Conservation (phyloP, 2,329 filamentous ascomycete species). For the Xylaria hypoxylon region DNA sequence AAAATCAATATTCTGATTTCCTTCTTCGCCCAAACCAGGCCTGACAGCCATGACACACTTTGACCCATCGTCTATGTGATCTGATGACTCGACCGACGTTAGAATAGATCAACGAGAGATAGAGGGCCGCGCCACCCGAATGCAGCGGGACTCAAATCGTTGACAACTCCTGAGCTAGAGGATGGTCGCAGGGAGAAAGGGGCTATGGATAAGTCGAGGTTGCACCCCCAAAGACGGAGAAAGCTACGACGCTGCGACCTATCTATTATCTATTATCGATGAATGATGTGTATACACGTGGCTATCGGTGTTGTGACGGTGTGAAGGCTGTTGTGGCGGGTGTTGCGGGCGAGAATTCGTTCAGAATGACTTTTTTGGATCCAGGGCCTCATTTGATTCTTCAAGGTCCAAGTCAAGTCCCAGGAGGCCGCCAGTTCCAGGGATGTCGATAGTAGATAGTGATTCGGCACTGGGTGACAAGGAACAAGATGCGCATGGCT, state of each 20-base stretch:
- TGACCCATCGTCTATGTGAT: conserved; percentile 64
- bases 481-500: conserved; percentile 23
- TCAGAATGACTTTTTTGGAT: conserved; percentile 4
- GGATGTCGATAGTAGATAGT: conserved; percentile 19
- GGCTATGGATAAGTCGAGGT: conserved; percentile 23
- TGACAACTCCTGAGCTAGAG: conserved; percentile 12
- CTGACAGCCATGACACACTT: conserved; percentile 76
- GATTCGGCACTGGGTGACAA: conserved; percentile 33
- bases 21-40: conserved; percentile 90
- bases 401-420: conserved; percentile 24
- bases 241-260: conserved; percentile 2
- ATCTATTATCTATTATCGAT: background rate
- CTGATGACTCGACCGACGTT: background rate
- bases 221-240: conserved; percentile 3
- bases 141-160: conserved; percentile 3
- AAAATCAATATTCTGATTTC: conserved; percentile 97
- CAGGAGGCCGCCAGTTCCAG: conserved; percentile 38
- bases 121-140: conserved; percentile 23
- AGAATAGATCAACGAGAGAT: conserved; percentile 2
- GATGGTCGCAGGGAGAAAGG: conserved; percentile 26
- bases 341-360: conserved; percentile 9
- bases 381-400: conserved; percentile 17
- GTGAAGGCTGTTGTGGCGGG: background rate
- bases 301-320: background rate
- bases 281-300: conserved; percentile 7